phyloP scores from a whole-genome alignment of 495 filamentous ascomycete species.

The Penicillium antarcticum region DNA sequence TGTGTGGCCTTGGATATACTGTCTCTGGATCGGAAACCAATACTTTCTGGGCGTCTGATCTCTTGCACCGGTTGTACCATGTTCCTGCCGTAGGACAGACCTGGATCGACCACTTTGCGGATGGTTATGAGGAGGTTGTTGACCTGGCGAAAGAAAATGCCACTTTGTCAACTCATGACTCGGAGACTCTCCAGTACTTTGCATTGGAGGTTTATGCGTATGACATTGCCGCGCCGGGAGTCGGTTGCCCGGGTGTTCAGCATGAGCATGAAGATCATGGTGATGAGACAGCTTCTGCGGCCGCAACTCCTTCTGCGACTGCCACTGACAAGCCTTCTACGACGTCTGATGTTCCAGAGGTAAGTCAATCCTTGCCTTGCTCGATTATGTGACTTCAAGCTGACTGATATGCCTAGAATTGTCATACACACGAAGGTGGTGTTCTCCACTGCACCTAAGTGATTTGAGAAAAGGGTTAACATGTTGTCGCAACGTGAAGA shows the following conservation, averaged over 20 bases:
- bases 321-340: constrained; percentile 3
- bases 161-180: constrained; percentile 43
- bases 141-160: constrained; percentile 38
- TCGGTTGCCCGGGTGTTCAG: constrained; percentile 44
- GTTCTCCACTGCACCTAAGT: constrained; percentile 26
- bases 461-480: too few relatives aligned
- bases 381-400: neutral
- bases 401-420: constrained; percentile 23
- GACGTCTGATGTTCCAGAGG: constrained; percentile 17
- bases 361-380: constrained; percentile 7
- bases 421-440: constrained; percentile 32
- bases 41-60: constrained; percentile 54
- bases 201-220: constrained; percentile 55
- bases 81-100: constrained; percentile 50
- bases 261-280: constrained; percentile 12
- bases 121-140: constrained; percentile 46
- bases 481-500: neutral
- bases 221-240: constrained; percentile 50
- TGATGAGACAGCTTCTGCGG: neutral
- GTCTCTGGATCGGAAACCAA: constrained; percentile 45
- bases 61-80: constrained; percentile 57
- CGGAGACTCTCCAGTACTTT: constrained; percentile 55
- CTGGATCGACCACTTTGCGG: constrained; percentile 53
- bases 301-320: constrained; percentile 1
- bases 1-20: constrained; percentile 53